Conservation (phyloP, 1,139 yeast genomes). For the Pichia sp. region DNA sequence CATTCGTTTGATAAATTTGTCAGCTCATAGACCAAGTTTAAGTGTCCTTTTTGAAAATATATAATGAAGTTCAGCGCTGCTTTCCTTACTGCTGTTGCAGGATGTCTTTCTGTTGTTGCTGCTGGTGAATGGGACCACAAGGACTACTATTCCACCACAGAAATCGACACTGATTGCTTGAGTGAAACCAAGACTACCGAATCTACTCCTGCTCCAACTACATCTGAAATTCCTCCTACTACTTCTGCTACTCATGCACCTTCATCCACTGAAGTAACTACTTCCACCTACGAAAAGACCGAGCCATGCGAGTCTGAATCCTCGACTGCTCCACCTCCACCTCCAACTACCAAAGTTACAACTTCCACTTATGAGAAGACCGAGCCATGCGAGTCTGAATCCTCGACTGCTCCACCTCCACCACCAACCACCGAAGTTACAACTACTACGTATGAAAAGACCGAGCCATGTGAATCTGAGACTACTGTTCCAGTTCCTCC, state of each 20-base stretch:
- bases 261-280: background rate
- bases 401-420: background rate
- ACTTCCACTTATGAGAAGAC: background rate
- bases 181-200: background rate
- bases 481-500: background rate
- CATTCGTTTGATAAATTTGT: conserved; percentile 1
- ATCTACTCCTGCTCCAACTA: background rate
- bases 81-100: conserved; percentile 6
- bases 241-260: background rate
- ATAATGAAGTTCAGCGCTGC: conserved; percentile 3
- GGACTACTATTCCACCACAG: background rate
- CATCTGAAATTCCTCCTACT: background rate
- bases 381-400: background rate
- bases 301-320: background rate
- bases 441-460: background rate
- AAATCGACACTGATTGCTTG: background rate
- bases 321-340: background rate
- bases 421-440: background rate
- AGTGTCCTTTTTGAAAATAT: background rate
- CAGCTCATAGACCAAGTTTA: background rate
- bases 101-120: conserved; percentile 1
- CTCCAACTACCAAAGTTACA: background rate
- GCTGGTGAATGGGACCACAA: conserved; percentile 3
- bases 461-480: background rate
- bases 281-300: background rate